These are phyloP conservation scores for Phytophthora citricola DNA, from an alignment of 352 stramenopile genomes.

Conservation along the genomic window DNA sequence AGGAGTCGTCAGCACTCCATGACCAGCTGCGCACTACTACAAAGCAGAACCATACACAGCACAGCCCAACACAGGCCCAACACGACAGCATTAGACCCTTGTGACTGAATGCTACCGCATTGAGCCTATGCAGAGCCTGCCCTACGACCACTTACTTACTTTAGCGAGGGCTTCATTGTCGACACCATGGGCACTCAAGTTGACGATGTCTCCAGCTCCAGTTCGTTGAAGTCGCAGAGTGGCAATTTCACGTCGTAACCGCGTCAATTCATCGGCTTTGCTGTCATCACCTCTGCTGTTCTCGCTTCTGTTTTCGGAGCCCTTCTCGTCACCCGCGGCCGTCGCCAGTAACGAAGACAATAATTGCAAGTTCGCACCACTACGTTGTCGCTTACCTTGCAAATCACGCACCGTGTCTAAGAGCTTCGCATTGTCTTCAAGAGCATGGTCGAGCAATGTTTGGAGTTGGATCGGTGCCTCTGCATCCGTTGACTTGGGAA, in stretches of 20 bases:
- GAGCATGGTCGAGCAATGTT: conserved; percentile 52
- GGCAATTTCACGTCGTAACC: conserved; percentile 50
- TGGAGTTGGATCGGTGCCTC: conserved; percentile 43
- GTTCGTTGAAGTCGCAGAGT: conserved; percentile 34
- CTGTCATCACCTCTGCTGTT: conserved; percentile 34
- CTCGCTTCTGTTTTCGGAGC: conserved; percentile 17
- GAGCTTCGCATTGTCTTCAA: conserved; percentile 69
- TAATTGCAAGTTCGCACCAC: conserved; percentile 44
- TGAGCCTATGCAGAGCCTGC: conserved; percentile 37
- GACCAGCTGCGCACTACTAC: conserved; percentile 44
- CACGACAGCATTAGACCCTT: conserved; percentile 39
- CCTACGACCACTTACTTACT: conserved; percentile 47
- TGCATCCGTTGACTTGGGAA: background rate
- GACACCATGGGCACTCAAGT: conserved; percentile 21
- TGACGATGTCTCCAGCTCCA: conserved; percentile 17
- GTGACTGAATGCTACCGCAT: conserved; percentile 34
- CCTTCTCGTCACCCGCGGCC: conserved; percentile 17
- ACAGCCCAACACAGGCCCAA: conserved; percentile 37
- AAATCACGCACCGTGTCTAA: conserved; percentile 68
- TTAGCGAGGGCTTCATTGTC: conserved; percentile 43
- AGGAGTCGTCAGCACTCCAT: conserved; percentile 49
- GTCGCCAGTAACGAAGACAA: conserved; percentile 35
- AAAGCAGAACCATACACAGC: conserved; percentile 38
- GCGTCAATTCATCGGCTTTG: conserved; percentile 50
- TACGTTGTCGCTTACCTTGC: conserved; percentile 60